Evolutionary conservation across 306 rosid genomes (phyloP).

Genomic region (Bauhinia variegata): DNA sequence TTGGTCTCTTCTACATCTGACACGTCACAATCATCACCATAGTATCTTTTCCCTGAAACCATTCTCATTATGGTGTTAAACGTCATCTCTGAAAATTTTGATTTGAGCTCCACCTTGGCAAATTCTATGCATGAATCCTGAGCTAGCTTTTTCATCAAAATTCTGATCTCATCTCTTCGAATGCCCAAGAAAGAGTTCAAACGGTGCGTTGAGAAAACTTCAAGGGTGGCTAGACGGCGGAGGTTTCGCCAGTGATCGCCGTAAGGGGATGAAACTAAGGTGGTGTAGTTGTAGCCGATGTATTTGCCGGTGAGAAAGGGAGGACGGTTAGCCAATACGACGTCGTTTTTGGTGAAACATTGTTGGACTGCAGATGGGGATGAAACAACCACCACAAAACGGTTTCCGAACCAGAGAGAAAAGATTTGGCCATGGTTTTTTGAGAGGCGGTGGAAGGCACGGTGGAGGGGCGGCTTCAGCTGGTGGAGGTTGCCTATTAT

Average conservation of each 20-base stretch:
- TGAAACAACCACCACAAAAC: slow-evolving; percentile 47
- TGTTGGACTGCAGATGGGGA: slow-evolving; percentile 45
- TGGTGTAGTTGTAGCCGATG: slow-evolving; percentile 52
- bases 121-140: no score
- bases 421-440: slow-evolving; percentile 46
- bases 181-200: slow-evolving; percentile 28
- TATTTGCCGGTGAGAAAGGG: slow-evolving; percentile 34
- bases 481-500: slow-evolving; percentile 67
- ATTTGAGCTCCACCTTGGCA: no score
- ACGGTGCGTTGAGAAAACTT: slow-evolving; percentile 54
- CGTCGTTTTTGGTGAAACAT: slow-evolving; percentile 64
- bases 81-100: no score
- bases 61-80: no score
- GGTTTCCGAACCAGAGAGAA: slow-evolving; percentile 40
- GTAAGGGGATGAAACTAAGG: slow-evolving; percentile 36
- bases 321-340: slow-evolving; percentile 62
- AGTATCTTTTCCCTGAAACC: no score
- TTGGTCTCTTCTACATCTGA: slow-evolving; percentile 47
- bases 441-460: slow-evolving; percentile 38
- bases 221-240: slow-evolving; percentile 53
- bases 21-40: no score
- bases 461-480: slow-evolving; percentile 46
- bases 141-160: no score
- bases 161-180: slow-evolving; percentile 49
- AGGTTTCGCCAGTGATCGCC: slow-evolving; percentile 77